Base-by-base conservation (phyloP, 2,329 filamentous ascomycete species). In the Calycina herbarum region DNA sequence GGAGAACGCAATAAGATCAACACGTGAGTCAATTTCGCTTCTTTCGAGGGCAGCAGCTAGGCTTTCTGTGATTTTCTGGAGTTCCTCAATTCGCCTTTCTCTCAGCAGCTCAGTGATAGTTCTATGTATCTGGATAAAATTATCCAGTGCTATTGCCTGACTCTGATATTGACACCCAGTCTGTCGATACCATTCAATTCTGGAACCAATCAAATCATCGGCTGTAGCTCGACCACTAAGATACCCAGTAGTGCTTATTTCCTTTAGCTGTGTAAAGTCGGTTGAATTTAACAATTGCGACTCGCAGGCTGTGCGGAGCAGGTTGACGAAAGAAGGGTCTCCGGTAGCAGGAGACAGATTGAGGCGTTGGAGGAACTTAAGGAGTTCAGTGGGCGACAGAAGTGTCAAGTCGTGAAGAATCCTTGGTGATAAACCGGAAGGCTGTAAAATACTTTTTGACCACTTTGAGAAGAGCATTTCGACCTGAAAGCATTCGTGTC, bases 1-100 rank as follows among this genome's bases (percentile, higher is more conserved):
- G 2, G 84, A 80, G 57, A 88, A 80, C 0, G 82, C 81, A 59
- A 88, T 78, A 6, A 88, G 80, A 68, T 89, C 86, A 0, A 81
- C 77, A 64, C 80, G 79, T 11, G 81, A 70, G 70, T 84, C 80
- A 13, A 83, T 74, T 31, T 60, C 61, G 45, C 29, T 61, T 11
- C 29, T 27, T 40, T 69, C 40, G 17, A 70, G 61, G 42, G 61
- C 65, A 7, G 27, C 20, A n/a, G 38, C 58, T 33, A 72, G 59
- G 38, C 24, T 51, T 4, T 68, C 62, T 29, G 66, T 70, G 10
- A 72, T 59, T n/a, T 61, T 40, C 51, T 69, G 64, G 6, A 71
- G 68, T 2, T 65, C 63, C 6, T 24, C 35, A 10, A 70, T 62
- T 11, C 67, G 62, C 51, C 69, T 62, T 57, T 69, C 38, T 59